Percentiles rank a stretch among this genome's conserved stretches.
phyloP scores from a whole-genome alignment of 2,329 filamentous ascomycete genomes.

The Trichoderma pleuroti region DNA sequence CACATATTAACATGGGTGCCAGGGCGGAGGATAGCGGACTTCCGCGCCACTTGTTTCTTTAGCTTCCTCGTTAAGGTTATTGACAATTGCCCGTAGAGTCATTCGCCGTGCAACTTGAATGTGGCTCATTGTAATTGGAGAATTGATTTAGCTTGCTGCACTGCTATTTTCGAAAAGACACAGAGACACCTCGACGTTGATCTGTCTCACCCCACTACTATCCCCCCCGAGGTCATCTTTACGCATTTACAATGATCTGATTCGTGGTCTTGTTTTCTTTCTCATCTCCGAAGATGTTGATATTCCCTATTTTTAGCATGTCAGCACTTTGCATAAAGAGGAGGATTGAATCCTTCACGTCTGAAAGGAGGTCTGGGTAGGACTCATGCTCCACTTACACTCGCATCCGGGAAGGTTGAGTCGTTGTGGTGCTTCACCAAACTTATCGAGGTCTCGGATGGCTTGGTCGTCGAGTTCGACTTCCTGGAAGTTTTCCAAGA shows the following conservation, averaged over 20 bases:
- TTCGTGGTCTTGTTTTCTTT: background rate
- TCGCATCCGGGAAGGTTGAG: slow-evolving; percentile 40
- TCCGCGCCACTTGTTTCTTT: background rate
- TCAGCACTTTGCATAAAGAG: background rate
- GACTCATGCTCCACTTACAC: background rate
- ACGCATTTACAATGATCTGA: background rate
- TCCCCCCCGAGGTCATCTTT: background rate
- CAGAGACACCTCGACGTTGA: background rate
- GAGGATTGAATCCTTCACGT: background rate
- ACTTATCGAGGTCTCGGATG: slow-evolving; percentile 56
- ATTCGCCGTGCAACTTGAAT: background rate
- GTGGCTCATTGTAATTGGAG: background rate
- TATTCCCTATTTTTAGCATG: background rate
- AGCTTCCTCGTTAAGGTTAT: background rate
- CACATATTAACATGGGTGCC: background rate
- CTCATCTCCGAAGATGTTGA: background rate
- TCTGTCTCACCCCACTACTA: background rate
- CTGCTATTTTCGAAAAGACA: background rate
- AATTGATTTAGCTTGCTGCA: background rate
- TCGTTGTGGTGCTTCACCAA: slow-evolving; percentile 51
- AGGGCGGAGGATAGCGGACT: background rate
- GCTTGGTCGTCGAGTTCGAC: slow-evolving; percentile 58
- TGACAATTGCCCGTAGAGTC: background rate
- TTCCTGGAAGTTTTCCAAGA: slow-evolving; percentile 66
- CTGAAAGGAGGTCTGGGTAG: background rate